Evolutionary conservation across 2,329 filamentous ascomycete species (phyloP).

Genomic region (Lasiodiplodia theobromae): DNA sequence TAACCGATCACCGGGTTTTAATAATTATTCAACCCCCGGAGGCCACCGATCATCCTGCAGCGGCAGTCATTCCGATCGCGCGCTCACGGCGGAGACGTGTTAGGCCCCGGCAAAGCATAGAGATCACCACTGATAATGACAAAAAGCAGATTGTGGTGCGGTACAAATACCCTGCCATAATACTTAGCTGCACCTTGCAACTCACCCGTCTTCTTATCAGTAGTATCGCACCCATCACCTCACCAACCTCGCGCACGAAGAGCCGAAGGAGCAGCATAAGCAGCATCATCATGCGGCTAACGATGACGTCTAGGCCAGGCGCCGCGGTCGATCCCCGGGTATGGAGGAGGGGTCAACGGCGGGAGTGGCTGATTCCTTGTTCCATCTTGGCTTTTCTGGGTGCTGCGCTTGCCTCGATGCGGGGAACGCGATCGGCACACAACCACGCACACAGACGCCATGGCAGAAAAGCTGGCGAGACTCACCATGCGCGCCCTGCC

Average conservation of each 20-base stretch:
- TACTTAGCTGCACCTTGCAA: too few species aligned
- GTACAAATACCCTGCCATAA: too few species aligned
- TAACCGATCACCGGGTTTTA: neutral
- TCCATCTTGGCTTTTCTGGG: constrained; percentile 3
- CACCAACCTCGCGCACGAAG: neutral
- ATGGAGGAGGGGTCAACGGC: neutral
- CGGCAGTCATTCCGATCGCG: neutral
- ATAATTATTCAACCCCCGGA: neutral
- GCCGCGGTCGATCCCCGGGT: neutral
- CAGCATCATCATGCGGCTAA: neutral
- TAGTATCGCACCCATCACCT: neutral
- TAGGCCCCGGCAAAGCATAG: too few species aligned
- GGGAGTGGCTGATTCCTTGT: constrained; percentile 15
- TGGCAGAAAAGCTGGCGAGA: neutral
- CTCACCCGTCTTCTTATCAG: too few species aligned
- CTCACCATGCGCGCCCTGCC: too few species aligned
- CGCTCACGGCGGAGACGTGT: too few species aligned
- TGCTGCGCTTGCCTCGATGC: constrained; percentile 2
- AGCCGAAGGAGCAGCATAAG: neutral
- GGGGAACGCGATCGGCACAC: neutral
- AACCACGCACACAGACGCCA: neutral
- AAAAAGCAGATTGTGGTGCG: too few species aligned
- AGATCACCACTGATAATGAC: too few species aligned
- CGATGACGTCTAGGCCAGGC: constrained; percentile 1
- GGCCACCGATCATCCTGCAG: neutral